phyloP scores from a whole-genome alignment of 169 alveolate genomes.

The Eimeria zaria region DNA sequence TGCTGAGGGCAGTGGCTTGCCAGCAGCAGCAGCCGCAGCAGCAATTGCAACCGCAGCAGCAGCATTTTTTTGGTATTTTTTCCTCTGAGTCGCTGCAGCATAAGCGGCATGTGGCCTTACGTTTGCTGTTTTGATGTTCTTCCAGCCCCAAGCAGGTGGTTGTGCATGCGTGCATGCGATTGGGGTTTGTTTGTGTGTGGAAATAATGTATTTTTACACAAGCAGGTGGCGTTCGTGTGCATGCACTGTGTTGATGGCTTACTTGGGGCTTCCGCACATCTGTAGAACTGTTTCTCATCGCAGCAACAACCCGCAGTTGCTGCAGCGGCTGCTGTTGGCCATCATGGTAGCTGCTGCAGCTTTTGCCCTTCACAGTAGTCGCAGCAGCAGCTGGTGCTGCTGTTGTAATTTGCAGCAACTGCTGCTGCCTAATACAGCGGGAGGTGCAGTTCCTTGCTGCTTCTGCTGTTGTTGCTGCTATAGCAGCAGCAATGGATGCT shows the following conservation, averaged over 20 bases:
- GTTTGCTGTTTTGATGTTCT: not conserved
- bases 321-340: not conserved
- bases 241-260: not conserved
- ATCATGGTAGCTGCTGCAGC: slow-evolving; percentile 10
- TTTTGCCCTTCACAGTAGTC: not conserved
- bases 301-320: slow-evolving; percentile 9
- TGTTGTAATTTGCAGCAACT: not conserved
- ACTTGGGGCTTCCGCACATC: not conserved
- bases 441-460: not conserved
- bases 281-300: slow-evolving; percentile 1
- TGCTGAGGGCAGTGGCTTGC: not conserved
- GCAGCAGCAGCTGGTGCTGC: slow-evolving; percentile 10
- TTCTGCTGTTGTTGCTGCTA: not conserved
- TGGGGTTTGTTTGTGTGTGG: not conserved
- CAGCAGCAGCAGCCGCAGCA: slow-evolving; percentile 10
- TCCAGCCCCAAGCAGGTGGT: slow-evolving; percentile 22
- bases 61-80: slow-evolving; percentile 23
- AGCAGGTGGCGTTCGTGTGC: slow-evolving; percentile 7
- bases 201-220: not conserved
- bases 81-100: slow-evolving; percentile 48
- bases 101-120: slow-evolving; percentile 6
- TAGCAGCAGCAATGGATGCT: slow-evolving; percentile 2
- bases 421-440: slow-evolving; percentile 2
- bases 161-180: not conserved
- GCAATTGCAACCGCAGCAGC: not conserved